Evolutionary conservation across 768 basidiomycete species (phyloP).

Genomic region (Mycena olivaceomarginata): DNA sequence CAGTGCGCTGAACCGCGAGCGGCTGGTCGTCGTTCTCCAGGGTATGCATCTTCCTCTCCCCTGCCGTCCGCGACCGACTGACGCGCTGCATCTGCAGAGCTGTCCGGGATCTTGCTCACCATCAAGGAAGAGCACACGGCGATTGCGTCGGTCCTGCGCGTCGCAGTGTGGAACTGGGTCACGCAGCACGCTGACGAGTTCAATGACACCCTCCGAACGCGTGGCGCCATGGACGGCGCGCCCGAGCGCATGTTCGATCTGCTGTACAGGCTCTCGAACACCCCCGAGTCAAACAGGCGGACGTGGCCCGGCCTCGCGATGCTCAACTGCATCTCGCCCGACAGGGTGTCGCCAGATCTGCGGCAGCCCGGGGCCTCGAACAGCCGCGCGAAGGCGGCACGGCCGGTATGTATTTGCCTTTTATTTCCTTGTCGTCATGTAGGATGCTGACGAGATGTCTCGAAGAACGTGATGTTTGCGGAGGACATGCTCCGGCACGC

Average conservation of each 20-base stretch:
- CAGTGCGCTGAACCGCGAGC: constrained; percentile 80
- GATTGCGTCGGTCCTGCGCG: constrained; percentile 82
- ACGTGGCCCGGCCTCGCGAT: constrained; percentile 90
- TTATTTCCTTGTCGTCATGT: neutral
- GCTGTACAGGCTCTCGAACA: constrained; percentile 68
- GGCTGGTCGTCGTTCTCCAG: constrained; percentile 83
- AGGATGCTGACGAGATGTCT: constrained; percentile 4
- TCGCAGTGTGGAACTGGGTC: constrained; percentile 95
- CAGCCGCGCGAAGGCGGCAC: constrained; percentile 54
- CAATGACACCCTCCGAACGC: constrained; percentile 78
- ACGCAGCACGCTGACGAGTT: constrained; percentile 87
- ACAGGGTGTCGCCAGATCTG: constrained; percentile 79
- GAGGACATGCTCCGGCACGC: constrained; percentile 80
- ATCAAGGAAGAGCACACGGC: constrained; percentile 87
- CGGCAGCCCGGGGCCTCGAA: constrained; percentile 32
- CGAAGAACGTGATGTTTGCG: constrained; percentile 74
- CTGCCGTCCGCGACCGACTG: constrained; percentile 3
- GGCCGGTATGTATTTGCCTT: constrained; percentile 41
- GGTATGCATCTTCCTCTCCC: constrained; percentile 60
- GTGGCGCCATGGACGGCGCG: constrained; percentile 84
- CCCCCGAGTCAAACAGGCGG: constrained; percentile 62
- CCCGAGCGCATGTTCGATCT: constrained; percentile 93
- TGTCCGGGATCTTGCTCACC: constrained; percentile 88
- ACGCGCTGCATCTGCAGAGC: constrained; percentile 65
- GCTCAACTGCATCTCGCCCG: constrained; percentile 84